Evolutionary conservation across 345 rosid species (phyloP), one percentile per base, ranked within the genome.

Genomic region (Raphanus sativus): DNA sequence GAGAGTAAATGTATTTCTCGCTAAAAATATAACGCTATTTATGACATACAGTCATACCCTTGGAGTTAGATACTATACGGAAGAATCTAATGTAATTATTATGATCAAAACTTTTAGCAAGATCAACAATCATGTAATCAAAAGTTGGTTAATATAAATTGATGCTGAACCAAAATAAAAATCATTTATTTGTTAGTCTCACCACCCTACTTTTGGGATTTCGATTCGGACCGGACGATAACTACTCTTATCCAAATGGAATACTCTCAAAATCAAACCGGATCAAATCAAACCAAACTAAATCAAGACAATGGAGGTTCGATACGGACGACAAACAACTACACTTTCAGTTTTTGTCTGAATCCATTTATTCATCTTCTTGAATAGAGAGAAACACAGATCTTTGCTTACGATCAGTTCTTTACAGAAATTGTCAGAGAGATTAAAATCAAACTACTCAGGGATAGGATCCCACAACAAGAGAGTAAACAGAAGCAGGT

Each of bases 401-500:
- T 2, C 15, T 48, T 58, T 58, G 34, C 64, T 28, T 34, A 13
- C 8, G 12, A 28, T 28, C 30, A 3, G 30, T 28, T 28, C 30
- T 28, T 11, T 59, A 58, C 48, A 24, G 32, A 21, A 21, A 73
- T 32, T 28, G 13, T n/a, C 5, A 64, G 11, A 65, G 30, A 65
- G 9, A 66, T 6, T 4, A 0, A 59, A 34, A 71, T 62, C 7
- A 16, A 15, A 84, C 12, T 65, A 32, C 13, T 73, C 71, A 9
- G 84, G 85, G 70, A 82, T 61, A 30, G 91, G 91, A 75, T 89
- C 82, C 90, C 87, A 82, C 3, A 86, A 65, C 76, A 92, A 70
- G 69, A 92, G 89, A 28, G 83, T 83, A 50, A 89, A 83, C 30
- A 84, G 63, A 25, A 88, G 65, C 12, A 90, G 17, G 73, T 90